Conservation (phyloP, 352 stramenopile genomes). For the Aphanomyces invadans region DNA sequence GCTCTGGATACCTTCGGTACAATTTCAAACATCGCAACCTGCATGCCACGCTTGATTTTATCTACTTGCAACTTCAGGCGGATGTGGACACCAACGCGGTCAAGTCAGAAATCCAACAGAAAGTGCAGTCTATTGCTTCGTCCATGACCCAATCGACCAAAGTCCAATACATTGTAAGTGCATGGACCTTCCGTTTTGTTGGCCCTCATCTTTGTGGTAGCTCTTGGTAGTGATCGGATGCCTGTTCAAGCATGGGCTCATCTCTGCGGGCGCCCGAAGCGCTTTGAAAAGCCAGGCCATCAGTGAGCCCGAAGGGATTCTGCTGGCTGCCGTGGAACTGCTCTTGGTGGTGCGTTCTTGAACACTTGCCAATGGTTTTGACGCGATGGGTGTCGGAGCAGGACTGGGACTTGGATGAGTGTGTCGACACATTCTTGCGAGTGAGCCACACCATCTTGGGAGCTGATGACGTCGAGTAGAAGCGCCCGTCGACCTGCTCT, state of each 20-base stretch:
- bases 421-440: constrained; percentile 8
- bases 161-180: constrained; percentile 19
- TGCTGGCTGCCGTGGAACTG: constrained; percentile 2
- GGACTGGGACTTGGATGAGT: constrained; percentile 13
- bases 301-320: constrained; percentile 8
- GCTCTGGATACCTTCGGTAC: not conserved
- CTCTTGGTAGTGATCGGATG: constrained; percentile 4
- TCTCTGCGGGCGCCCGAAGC: not conserved
- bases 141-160: constrained; percentile 12
- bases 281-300: constrained; percentile 12
- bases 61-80: not conserved
- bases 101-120: constrained; percentile 14
- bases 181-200: too few relatives aligned
- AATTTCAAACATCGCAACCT: not conserved
- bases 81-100: not conserved
- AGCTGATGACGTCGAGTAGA: not conserved
- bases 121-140: not conserved
- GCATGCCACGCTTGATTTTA: not conserved
- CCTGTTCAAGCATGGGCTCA: constrained; percentile 13
- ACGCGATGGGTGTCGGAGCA: too few relatives aligned
- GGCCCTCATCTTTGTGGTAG: too few relatives aligned
- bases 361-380: too few relatives aligned
- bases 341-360: not conserved
- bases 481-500: not conserved
- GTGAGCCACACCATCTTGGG: constrained; percentile 1